Conservation (phyloP, 176 grass and related monocot species). For the Rhynchospora tenuis region DNA sequence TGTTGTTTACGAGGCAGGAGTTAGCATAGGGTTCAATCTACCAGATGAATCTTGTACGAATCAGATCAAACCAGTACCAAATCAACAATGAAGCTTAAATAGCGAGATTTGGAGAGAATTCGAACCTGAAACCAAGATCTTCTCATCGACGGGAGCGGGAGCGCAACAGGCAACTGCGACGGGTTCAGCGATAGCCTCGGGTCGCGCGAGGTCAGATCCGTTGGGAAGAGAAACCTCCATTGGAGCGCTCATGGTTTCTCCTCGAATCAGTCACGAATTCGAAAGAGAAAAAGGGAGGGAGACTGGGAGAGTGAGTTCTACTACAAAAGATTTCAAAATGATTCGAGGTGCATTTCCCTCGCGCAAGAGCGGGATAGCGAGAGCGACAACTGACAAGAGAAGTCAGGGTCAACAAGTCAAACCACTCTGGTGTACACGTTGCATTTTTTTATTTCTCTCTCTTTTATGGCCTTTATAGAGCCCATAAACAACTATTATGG, state of each 20-base stretch:
- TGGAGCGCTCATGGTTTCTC: conserved; percentile 52
- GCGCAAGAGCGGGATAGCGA: background rate
- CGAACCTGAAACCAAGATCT: conserved; percentile 65
- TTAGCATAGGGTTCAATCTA: background rate
- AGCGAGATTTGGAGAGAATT: background rate
- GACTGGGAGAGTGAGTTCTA: background rate
- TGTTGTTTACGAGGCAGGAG: background rate
- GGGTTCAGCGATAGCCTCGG: background rate
- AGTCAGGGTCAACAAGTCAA: background rate
- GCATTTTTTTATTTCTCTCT: too few species aligned
- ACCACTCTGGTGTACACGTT: too few species aligned
- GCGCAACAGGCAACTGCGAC: background rate
- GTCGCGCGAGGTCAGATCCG: conserved; percentile 2
- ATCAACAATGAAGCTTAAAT: background rate
- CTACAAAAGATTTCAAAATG: background rate
- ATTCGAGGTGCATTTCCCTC: background rate
- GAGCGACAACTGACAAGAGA: background rate
- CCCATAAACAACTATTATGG: background rate
- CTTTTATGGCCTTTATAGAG: background rate
- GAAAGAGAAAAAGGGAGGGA: background rate
- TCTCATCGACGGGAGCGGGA: conserved; percentile 48
- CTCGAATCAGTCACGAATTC: background rate
- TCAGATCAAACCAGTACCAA: conserved; percentile 5
- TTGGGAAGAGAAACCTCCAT: conserved; percentile 72
- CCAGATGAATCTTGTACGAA: conserved; percentile 2